Conservation (phyloP, 2,329 filamentous ascomycete species). For the Sordariomycetes sp. region DNA sequence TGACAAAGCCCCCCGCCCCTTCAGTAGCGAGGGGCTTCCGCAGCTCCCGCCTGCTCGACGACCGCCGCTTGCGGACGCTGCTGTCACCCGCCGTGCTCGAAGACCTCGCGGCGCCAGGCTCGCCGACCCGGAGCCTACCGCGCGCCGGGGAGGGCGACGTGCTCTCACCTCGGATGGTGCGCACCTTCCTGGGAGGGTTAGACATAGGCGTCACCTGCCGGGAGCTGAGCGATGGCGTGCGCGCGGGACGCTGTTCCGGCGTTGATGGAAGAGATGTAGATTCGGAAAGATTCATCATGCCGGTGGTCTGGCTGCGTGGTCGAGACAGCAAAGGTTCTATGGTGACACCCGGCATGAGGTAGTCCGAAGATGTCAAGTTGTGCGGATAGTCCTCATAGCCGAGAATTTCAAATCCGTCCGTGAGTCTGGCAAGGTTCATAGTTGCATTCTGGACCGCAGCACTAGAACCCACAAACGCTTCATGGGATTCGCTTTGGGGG, state of each 20-base stretch:
- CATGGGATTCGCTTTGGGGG: not conserved
- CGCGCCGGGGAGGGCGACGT: not conserved
- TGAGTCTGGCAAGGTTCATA: not conserved
- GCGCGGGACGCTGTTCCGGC: not conserved
- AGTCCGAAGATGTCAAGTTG: not conserved
- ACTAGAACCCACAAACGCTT: not conserved
- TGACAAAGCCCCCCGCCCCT: conserved; percentile 54
- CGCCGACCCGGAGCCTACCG: not conserved
- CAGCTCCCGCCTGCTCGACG: not conserved
- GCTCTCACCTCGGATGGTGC: not conserved
- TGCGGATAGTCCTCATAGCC: not conserved
- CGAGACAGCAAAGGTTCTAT: not conserved
- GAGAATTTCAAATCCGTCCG: not conserved
- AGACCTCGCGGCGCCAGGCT: not conserved
- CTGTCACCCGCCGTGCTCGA: not conserved
- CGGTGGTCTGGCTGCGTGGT: not conserved
- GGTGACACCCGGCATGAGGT: not conserved
- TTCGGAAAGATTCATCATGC: not conserved
- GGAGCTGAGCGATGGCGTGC: not conserved
- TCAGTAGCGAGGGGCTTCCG: not conserved
- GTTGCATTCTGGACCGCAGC: not conserved
- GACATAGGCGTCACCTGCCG: not conserved
- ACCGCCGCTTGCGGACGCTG: not conserved
- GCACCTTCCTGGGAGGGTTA: not conserved
- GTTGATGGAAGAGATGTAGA: not conserved